phyloP scores from a whole-genome alignment of 257 asterid genomes.

The Buddleja alternifolia region DNA sequence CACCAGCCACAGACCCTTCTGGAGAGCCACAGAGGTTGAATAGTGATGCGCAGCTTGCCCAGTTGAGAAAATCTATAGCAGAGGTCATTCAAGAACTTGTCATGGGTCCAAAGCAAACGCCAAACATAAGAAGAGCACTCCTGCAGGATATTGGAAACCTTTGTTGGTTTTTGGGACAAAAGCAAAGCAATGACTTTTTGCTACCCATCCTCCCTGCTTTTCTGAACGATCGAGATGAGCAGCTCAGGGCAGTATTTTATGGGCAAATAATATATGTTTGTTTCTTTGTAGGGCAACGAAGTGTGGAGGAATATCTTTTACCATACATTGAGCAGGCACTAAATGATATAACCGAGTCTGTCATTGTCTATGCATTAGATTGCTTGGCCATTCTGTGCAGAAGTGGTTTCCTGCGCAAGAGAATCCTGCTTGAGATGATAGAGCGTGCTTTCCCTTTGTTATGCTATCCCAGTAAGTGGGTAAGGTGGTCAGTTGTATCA shows the following conservation, averaged over 20 bases:
- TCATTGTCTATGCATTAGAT: constrained; percentile 88
- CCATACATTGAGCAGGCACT: constrained; percentile 99
- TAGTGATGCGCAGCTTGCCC: constrained; percentile 85
- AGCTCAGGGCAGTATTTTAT: constrained; percentile 95
- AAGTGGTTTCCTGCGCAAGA: constrained; percentile 82
- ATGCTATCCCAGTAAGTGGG: constrained; percentile 96
- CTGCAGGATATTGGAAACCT: constrained; percentile 95
- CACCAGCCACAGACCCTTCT: constrained; percentile 46
- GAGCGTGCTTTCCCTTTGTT: constrained; percentile 88
- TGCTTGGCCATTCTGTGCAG: constrained; percentile 93
- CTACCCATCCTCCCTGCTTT: constrained; percentile 99
- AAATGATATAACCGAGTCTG: constrained; percentile 81
- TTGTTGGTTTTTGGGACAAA: constrained; percentile 99
- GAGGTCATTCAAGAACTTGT: constrained; percentile 99
- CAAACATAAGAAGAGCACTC: constrained; percentile 98
- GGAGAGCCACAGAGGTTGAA: constrained; percentile 54
- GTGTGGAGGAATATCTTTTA: constrained; percentile 97
- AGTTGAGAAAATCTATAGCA: constrained; percentile 86
- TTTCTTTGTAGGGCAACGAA: constrained; percentile 90
- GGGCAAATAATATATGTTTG: constrained; percentile 90
- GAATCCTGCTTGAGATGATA: constrained; percentile 88
- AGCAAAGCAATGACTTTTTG: constrained; percentile 95
- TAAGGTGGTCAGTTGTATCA: constrained; percentile 74
- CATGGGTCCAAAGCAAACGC: constrained; percentile 99
- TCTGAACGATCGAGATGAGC: constrained; percentile 96